Percentiles rank a stretch among this genome's conserved stretches.
Evolutionary conservation across 495 filamentous ascomycete species (phyloP).

Genomic region (Penicillium angulare): DNA sequence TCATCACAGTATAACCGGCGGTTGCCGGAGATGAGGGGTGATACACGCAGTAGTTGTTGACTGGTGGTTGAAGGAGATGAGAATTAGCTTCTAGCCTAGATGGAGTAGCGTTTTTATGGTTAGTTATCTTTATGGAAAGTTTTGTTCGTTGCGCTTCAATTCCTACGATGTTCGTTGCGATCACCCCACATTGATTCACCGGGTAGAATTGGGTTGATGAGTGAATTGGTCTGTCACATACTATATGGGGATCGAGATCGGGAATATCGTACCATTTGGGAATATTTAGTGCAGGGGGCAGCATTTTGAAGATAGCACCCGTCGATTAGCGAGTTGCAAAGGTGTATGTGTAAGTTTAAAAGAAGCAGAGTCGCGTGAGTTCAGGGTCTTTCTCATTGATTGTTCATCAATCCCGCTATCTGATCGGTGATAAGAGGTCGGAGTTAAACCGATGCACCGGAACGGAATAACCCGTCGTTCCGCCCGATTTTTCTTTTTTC

Average conservation of each 20-base stretch:
- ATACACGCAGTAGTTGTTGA: constrained; percentile 98
- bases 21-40: constrained; percentile 51
- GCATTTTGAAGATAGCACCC: too few species aligned
- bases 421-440: constrained; percentile 28
- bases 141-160: background rate
- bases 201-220: constrained; percentile 18
- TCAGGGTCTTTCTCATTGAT: constrained; percentile 2
- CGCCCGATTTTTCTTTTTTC: constrained; percentile 36
- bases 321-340: too few species aligned
- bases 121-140: too few species aligned
- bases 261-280: constrained; percentile 69
- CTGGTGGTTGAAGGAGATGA: constrained; percentile 88
- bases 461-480: constrained; percentile 23
- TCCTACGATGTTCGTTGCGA: background rate
- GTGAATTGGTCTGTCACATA: too few species aligned
- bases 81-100: constrained; percentile 87
- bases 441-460: constrained; percentile 25
- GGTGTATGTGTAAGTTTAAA: too few species aligned
- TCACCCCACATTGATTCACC: constrained; percentile 16
- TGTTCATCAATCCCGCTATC: constrained; percentile 5
- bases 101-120: background rate
- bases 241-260: too few species aligned
- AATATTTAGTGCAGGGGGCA: constrained; percentile 61
- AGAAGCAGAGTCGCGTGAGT: constrained; percentile 5
- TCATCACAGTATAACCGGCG: constrained; percentile 56